A percentile compares a stretch with the other conserved stretches of the same genome.
Evolutionary conservation across 2,329 filamentous ascomycete species (phyloP).

Genomic region (Fulvia fulva): DNA sequence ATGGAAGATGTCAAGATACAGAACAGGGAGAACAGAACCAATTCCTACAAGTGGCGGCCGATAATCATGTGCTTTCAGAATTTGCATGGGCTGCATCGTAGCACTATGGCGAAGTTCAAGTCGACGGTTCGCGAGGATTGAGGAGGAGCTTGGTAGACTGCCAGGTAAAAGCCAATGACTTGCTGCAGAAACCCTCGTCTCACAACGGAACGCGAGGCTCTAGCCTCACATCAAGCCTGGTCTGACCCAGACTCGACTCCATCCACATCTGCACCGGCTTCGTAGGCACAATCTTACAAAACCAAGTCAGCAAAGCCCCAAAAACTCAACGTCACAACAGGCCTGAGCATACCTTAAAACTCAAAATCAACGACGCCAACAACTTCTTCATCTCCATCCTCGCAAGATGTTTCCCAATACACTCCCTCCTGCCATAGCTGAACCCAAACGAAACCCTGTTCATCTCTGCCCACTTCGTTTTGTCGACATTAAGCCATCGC

Average conservation of each 20-base stretch:
- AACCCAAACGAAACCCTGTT: constrained; percentile 44
- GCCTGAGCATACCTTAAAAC: constrained; percentile 1
- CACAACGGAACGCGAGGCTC: too few species aligned
- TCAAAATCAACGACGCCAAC: constrained; percentile 10
- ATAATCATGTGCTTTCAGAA: too few species aligned
- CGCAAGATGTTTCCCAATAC: constrained; percentile 43
- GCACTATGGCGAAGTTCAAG: too few species aligned
- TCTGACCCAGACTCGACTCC: not conserved
- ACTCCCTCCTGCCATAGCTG: constrained; percentile 44
- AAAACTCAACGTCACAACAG: not conserved
- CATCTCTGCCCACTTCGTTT: constrained; percentile 34
- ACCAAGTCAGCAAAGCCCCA: not conserved
- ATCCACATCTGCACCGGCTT: not conserved
- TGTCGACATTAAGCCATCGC: constrained; percentile 44
- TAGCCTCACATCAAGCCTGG: not conserved
- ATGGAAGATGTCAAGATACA: too few species aligned
- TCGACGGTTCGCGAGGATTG: too few species aligned
- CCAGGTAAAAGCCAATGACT: too few species aligned
- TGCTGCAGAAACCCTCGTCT: too few species aligned
- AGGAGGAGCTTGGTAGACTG: too few species aligned
- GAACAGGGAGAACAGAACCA: too few species aligned
- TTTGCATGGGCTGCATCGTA: too few species aligned
- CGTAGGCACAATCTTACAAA: not conserved
- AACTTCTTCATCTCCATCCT: constrained; percentile 33
- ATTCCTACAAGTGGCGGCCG: too few species aligned